Conservation (phyloP, 257 asterid genomes). For the Euphrasia confusa region DNA sequence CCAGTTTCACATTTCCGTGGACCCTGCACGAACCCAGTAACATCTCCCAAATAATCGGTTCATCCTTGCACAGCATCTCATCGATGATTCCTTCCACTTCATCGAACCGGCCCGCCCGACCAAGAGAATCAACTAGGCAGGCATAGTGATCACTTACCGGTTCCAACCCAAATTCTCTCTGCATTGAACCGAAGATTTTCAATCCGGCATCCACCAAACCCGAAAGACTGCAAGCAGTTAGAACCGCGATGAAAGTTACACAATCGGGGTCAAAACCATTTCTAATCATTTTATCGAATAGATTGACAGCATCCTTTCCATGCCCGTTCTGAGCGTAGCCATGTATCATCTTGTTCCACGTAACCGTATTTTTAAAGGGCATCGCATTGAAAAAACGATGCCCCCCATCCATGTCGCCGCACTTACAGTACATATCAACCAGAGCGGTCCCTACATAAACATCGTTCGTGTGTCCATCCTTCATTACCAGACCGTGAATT, state of each 20-base stretch:
- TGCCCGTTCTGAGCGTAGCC: slow-evolving; percentile 61
- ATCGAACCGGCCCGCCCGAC: slow-evolving; percentile 60
- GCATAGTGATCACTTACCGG: slow-evolving; percentile 62
- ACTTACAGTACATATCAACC: slow-evolving; percentile 57
- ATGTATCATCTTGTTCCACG: slow-evolving; percentile 71
- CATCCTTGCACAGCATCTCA: slow-evolving; percentile 51
- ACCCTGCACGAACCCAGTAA: slow-evolving; percentile 64
- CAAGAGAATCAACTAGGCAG: slow-evolving; percentile 61
- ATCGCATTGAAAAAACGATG: slow-evolving; percentile 40
- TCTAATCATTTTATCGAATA: slow-evolving; percentile 42
- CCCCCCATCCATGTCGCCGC: slow-evolving; percentile 47
- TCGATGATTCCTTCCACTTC: slow-evolving; percentile 55
- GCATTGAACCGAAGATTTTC: slow-evolving; percentile 47
- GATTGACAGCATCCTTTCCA: slow-evolving; percentile 48
- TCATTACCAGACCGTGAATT: slow-evolving; percentile 43
- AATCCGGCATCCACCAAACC: slow-evolving; percentile 58
- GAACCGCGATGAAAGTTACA: slow-evolving; percentile 53
- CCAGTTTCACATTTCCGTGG: slow-evolving; percentile 46
- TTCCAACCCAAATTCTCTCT: slow-evolving; percentile 37
- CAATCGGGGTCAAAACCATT: slow-evolving; percentile 39
- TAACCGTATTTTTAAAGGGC: slow-evolving; percentile 37
- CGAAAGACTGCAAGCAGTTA: slow-evolving; percentile 72
- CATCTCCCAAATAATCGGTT: slow-evolving; percentile 58
- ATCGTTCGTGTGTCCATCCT: slow-evolving; percentile 44
- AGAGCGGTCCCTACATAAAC: slow-evolving; percentile 54